These are phyloP conservation scores for Globisporangium canariense DNA, from an alignment of 352 stramenopile species.

Conservation along the genomic window DNA sequence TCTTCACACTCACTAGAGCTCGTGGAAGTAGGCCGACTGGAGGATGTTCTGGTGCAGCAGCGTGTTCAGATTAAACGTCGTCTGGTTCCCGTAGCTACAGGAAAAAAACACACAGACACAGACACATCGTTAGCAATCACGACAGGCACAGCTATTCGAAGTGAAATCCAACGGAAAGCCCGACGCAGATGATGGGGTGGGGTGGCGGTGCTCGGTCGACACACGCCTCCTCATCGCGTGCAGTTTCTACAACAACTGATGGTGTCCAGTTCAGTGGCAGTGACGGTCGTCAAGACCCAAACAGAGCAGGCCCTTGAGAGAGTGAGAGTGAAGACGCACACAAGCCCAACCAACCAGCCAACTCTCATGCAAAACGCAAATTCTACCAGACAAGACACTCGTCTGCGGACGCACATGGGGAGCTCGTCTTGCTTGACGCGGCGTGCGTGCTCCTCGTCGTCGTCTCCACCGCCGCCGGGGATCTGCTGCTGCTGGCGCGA, in stretches of 20 bases:
- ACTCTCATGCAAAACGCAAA: not conserved
- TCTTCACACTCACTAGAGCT: constrained; percentile 73
- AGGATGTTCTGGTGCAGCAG: constrained; percentile 95
- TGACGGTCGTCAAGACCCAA: not conserved
- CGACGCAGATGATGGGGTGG: not conserved
- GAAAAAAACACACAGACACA: constrained; percentile 6
- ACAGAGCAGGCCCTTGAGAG: not conserved
- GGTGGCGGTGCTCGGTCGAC: not conserved
- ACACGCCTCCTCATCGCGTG: not conserved
- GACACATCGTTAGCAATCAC: not conserved
- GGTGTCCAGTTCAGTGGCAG: not conserved
- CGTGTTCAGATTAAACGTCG: constrained; percentile 96
- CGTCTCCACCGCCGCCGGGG: constrained; percentile 26
- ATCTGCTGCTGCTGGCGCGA: constrained; percentile 31
- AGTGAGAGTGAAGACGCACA: constrained; percentile 9
- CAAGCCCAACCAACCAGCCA: constrained; percentile 4
- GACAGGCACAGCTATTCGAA: not conserved
- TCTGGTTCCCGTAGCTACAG: constrained; percentile 83
- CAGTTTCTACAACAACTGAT: not conserved
- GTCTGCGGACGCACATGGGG: constrained; percentile 50
- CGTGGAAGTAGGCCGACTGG: constrained; percentile 94
- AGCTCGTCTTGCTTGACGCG: constrained; percentile 79
- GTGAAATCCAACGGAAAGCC: constrained; percentile 6
- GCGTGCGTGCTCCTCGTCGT: constrained; percentile 36
- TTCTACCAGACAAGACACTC: not conserved